Evolutionary conservation across 2,329 filamentous ascomycete genomes (phyloP), one percentile per base, ranked within the genome.

Genomic region (Teratosphaeria zuluensis): DNA sequence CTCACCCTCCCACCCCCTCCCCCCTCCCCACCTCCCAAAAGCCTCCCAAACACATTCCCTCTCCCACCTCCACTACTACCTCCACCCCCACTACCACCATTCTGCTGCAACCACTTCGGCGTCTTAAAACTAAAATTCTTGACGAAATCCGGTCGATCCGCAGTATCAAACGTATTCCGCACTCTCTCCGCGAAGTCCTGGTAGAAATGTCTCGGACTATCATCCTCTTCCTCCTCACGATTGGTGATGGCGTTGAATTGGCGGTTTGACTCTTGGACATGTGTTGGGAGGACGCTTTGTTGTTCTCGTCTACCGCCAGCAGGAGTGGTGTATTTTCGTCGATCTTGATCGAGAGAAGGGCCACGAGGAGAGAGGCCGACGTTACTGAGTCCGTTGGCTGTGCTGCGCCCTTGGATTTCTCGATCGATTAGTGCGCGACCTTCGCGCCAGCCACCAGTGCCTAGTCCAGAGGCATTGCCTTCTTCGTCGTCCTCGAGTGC

Each of bases 361-460:
- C 63, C 63, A 31, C 66, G 64, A 59, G 64, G 68, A 61, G 62
- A 66, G 62, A 68, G 63, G 53, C 65, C 69, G 73, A 71, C 62
- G 74, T 68, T 61, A 2, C 31, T 33, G 19, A n/a, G 21, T 75
- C 70, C 63, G 1, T 75, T 77, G 55, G 65, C 65, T 33, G 57
- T 62, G 30, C 66, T 64, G 1, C 67, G 62, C 76, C 69, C 53
- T 69, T 81, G 65, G 66, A 81, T 74, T 70, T 97, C 94, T 31
- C 90, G 84, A 63, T 96, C 90, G 62, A 99, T 95, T 31, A 99
- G 81, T 55, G 92, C 88, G 55, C 90, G 83, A 2, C 94, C 94
- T 75, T 97, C 94, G 53, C 92, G 84, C 94, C 92, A 97, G 1
- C 87, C 87, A 1, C 89, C 90, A 0, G 86, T 85, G 14, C 90